These are phyloP conservation scores for Termitomyces sp. DNA, from an alignment of 768 basidiomycete genomes.

Conservation along the genomic window DNA sequence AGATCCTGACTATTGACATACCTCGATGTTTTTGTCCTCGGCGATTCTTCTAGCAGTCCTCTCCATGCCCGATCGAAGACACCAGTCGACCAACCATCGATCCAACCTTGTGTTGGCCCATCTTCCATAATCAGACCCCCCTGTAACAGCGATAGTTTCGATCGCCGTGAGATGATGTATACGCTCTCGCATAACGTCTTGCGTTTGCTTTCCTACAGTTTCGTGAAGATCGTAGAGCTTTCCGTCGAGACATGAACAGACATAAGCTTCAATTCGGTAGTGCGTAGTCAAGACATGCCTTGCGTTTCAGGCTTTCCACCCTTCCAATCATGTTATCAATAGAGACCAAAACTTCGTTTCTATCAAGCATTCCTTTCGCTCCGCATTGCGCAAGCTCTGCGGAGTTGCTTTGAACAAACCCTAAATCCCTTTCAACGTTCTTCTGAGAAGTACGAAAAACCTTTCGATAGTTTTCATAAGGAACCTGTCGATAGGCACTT, in stretches of 20 bases:
- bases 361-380: conserved; percentile 28
- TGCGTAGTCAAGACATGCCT: conserved; percentile 46
- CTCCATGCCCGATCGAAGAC: conserved; percentile 72
- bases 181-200: conserved; percentile 71
- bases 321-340: conserved; percentile 75
- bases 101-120: conserved; percentile 83
- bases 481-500: conserved; percentile 47
- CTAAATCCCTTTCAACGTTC: conserved; percentile 76
- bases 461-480: conserved; percentile 86
- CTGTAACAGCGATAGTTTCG: conserved; percentile 49
- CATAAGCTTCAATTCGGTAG: neutral
- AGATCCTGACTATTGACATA: conserved; percentile 24
- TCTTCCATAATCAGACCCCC: conserved; percentile 53
- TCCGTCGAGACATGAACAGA: neutral
- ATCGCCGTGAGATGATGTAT: conserved; percentile 63
- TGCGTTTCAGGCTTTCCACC: conserved; percentile 80
- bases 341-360: conserved; percentile 50
- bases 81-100: conserved; percentile 92
- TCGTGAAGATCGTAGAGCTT: conserved; percentile 47
- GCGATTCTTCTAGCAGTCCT: conserved; percentile 75
- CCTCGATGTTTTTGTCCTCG: conserved; percentile 74
- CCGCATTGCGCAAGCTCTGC: conserved; percentile 54
- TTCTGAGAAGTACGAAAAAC: conserved; percentile 81
- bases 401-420: conserved; percentile 47
- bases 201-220: conserved; percentile 49